These are phyloP conservation scores for Pyrenophora tritici-repentis DNA, from an alignment of 2,329 filamentous ascomycete genomes.

Conservation along the genomic window DNA sequence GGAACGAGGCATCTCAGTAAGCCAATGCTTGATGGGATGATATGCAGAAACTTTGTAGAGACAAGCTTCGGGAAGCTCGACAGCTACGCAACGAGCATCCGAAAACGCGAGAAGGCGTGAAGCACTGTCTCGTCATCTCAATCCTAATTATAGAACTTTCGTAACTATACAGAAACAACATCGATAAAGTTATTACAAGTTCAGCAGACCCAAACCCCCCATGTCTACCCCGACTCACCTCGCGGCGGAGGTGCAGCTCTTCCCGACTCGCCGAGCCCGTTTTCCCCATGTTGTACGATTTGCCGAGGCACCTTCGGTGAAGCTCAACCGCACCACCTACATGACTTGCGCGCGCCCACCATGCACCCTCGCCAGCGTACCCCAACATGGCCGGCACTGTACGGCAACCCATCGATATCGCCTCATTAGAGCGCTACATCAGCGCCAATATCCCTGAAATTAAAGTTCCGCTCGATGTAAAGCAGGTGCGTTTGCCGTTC, in stretches of 20 bases:
- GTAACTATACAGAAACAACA: background rate
- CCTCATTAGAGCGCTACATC: constrained; percentile 79
- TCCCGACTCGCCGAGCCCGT: constrained; percentile 12
- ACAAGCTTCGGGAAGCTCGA: too few relatives aligned
- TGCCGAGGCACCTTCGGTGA: constrained; percentile 16
- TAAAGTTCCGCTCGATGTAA: constrained; percentile 79
- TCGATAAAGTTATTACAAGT: too few relatives aligned
- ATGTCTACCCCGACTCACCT: constrained; percentile 1
- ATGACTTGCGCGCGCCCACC: constrained; percentile 15
- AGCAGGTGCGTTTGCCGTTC: constrained; percentile 67
- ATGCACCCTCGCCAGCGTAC: constrained; percentile 21
- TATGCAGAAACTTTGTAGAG: too few relatives aligned
- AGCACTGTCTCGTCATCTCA: background rate
- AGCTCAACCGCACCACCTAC: constrained; percentile 21
- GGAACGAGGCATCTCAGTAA: too few relatives aligned
- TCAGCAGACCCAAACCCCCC: background rate
- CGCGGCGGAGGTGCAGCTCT: constrained; percentile 8
- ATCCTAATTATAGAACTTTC: too few relatives aligned
- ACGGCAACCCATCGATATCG: constrained; percentile 86
- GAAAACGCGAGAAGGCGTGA: background rate
- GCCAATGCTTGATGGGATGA: too few relatives aligned
- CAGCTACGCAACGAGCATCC: too few relatives aligned
- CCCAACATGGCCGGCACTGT: constrained; percentile 78
- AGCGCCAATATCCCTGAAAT: constrained; percentile 79
- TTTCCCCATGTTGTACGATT: constrained; percentile 18